Evolutionary conservation across 2,329 filamentous ascomycete genomes (phyloP).

Genomic region (Thielaviopsis musarum): DNA sequence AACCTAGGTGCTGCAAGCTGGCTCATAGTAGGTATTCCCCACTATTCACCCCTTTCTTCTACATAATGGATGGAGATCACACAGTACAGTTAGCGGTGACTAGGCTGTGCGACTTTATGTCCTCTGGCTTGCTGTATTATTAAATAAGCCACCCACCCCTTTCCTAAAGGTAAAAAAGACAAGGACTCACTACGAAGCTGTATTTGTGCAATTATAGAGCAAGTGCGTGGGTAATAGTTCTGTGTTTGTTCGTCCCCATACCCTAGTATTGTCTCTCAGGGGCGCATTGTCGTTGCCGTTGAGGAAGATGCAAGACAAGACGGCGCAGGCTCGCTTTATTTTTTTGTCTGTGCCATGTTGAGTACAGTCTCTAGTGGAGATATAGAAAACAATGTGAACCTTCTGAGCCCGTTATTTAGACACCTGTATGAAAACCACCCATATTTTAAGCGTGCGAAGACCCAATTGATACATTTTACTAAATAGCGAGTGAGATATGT

Average conservation of each 20-base stretch:
- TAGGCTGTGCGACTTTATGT: background rate
- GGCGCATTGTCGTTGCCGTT: background rate
- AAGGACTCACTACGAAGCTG: background rate
- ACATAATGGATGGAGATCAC: background rate
- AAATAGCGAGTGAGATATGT: no score
- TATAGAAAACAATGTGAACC: no score
- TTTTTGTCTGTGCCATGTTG: background rate
- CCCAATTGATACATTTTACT: no score
- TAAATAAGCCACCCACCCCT: background rate
- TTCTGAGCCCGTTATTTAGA: no score
- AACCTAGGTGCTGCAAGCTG: background rate
- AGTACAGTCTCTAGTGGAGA: background rate
- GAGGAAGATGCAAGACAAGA: background rate
- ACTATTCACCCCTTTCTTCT: background rate
- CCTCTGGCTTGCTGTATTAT: background rate
- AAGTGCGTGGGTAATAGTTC: background rate
- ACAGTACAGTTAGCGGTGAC: background rate
- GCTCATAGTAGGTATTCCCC: background rate
- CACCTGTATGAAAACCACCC: no score
- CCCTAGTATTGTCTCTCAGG: background rate
- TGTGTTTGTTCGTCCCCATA: background rate
- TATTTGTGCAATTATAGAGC: background rate
- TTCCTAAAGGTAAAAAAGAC: background rate
- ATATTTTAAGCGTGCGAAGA: no score
- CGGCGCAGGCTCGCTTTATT: background rate